Evolutionary conservation across 768 basidiomycete genomes (phyloP), one percentile per base, ranked within the genome.

Genomic region (Cytidiella melzeri): DNA sequence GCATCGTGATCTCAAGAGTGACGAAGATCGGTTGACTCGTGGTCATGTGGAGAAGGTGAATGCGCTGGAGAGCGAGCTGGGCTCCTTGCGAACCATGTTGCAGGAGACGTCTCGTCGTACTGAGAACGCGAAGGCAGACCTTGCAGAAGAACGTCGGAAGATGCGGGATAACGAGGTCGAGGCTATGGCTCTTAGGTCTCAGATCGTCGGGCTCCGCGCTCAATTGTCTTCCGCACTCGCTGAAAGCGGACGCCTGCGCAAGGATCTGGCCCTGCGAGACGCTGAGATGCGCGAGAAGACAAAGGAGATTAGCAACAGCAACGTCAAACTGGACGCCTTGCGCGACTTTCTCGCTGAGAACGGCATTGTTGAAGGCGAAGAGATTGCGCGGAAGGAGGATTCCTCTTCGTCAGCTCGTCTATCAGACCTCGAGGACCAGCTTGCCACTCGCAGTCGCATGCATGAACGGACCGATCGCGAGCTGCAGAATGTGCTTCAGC

Each of bases 281-380:
- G 60, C 70, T 6, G 76, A 81, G 45, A 67, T 90, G 30, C 73
- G 67, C 36, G 84, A 87, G 46, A 81, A 80, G 58, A 57, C 73
- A 26, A 82, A 82, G 61, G 80, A 84, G 41, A 73, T 80, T 0
- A 72, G 83, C 0, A 88, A 92, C 51, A 71, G 82, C 1, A 80
- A 77, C 50, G 70, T 92, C 53, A 87, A 89, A 52, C 70, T 89
- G 55, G 78, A 74, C 21, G 84, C 90, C 72, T 72, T 98, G 50
- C 83, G 92, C 41, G 87, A 81, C 61, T 84, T 97, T 61, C 76
- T 98, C 41, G 80, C 83, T 19, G 96, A 98, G 60, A 84, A 88
- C 60, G 95, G 93, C 13, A 77, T 98, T 45, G 75, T 75, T 18
- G 84, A 87, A 47, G 89, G 91, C 18, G 86, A 84, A 43, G 80